Conservation (phyloP, 495 filamentous ascomycete species). For the Coniosporium apollinis region DNA sequence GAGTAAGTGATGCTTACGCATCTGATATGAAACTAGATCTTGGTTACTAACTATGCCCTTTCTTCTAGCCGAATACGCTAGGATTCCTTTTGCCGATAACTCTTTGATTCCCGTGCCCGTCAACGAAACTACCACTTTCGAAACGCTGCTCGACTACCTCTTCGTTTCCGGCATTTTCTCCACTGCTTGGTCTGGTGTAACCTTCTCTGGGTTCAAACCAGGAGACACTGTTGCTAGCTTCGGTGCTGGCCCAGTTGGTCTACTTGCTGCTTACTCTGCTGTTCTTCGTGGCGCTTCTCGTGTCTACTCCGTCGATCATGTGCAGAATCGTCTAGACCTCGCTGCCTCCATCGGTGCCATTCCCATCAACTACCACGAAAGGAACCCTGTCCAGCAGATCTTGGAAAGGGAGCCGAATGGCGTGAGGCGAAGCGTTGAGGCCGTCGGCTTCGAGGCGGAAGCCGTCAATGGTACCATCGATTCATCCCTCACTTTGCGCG, state of each 20-base stretch:
- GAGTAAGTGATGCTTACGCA: no score
- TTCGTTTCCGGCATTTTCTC: conserved; percentile 23
- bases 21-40: no score
- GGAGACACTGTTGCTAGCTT: conserved; percentile 29
- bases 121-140: no score
- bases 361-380: conserved; percentile 4
- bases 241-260: conserved; percentile 27
- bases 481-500: background rate
- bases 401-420: conserved; percentile 6
- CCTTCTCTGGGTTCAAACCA: conserved; percentile 19
- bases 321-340: conserved; percentile 12
- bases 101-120: conserved; percentile 18
- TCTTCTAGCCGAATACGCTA: conserved; percentile 27
- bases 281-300: conserved; percentile 23
- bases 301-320: conserved; percentile 20
- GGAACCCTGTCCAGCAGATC: conserved; percentile 8
- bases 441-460: conserved; percentile 2
- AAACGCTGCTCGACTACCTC: conserved; percentile 25
- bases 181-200: conserved; percentile 24
- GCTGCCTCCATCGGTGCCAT: conserved; percentile 14
- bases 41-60: no score
- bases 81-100: conserved; percentile 26
- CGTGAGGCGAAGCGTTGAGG: conserved; percentile 10
- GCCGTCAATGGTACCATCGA: background rate
- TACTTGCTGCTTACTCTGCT: conserved; percentile 25